phyloP scores from a whole-genome alignment of 805 yeast species.

The Ogataea siamensis region DNA sequence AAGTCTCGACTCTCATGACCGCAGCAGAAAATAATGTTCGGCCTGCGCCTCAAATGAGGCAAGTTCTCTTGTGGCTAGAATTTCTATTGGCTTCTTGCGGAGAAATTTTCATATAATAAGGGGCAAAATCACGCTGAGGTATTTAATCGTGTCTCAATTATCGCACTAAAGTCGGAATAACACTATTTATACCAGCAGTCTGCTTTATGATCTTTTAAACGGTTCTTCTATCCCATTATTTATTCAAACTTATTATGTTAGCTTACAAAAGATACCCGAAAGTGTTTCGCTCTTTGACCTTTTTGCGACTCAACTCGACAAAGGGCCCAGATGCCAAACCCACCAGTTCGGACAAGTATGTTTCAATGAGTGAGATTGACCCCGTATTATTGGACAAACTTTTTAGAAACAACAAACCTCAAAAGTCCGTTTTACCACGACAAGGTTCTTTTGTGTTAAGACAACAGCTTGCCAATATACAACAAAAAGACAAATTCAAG shows the following conservation, averaged over 20 bases:
- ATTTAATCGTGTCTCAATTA: neutral
- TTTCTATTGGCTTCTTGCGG: conserved; percentile 8
- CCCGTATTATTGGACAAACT: conserved; percentile 30
- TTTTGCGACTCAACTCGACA: conserved; percentile 7
- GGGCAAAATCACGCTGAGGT: neutral
- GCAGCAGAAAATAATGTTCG: neutral
- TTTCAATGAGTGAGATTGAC: conserved; percentile 24
- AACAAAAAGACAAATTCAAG: conserved; percentile 26
- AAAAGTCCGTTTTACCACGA: conserved; percentile 10
- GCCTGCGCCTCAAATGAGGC: conserved; percentile 5
- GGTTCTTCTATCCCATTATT: neutral
- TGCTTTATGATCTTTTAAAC: neutral
- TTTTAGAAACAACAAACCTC: conserved; percentile 30
- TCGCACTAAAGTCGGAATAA: neutral
- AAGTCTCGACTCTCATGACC: no score
- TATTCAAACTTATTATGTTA: conserved; percentile 1
- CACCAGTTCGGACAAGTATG: neutral
- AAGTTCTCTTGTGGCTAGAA: conserved; percentile 6
- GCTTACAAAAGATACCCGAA: conserved; percentile 5
- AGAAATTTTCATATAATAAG: conserved; percentile 8
- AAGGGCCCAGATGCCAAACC: conserved; percentile 1
- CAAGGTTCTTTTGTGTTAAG: conserved; percentile 21
- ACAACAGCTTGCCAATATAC: conserved; percentile 22
- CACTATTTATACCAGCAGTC: neutral
- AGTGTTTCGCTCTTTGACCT: neutral